Evolutionary conservation across 2,329 filamentous ascomycete species (phyloP).

Genomic region (Aureobasidium sp.): DNA sequence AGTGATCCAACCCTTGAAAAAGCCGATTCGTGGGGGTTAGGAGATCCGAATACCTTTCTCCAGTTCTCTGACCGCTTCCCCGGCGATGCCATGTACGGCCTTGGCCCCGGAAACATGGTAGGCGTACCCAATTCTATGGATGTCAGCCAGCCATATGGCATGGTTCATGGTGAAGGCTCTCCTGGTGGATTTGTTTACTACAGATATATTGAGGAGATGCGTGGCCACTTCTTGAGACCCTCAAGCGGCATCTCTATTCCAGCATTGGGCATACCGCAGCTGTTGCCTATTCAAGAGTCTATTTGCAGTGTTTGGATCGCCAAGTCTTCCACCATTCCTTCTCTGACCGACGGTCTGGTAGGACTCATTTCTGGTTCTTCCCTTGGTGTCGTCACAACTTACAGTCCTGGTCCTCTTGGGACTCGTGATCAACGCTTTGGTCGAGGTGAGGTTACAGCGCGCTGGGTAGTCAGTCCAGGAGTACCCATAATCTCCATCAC

Average conservation of each 20-base stretch:
- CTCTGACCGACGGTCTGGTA: constrained; percentile 66
- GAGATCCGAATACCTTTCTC: constrained; percentile 65
- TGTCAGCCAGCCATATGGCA: constrained; percentile 75
- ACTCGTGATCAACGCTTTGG: constrained; percentile 54
- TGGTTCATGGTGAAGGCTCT: constrained; percentile 78
- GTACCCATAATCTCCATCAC: constrained; percentile 81
- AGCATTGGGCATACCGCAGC: constrained; percentile 66
- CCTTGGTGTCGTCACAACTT: constrained; percentile 73
- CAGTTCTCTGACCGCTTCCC: constrained; percentile 74
- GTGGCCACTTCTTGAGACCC: constrained; percentile 65
- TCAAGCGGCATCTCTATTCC: constrained; percentile 56
- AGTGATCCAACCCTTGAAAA: constrained; percentile 74
- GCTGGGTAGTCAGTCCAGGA: constrained; percentile 85
- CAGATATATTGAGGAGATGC: constrained; percentile 64
- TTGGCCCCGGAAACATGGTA: constrained; percentile 68
- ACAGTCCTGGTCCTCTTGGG: constrained; percentile 51
- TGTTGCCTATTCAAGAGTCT: constrained; percentile 63
- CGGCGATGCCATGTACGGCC: constrained; percentile 66
- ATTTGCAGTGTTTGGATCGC: constrained; percentile 83
- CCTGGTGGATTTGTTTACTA: constrained; percentile 78
- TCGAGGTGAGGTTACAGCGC: constrained; percentile 73
- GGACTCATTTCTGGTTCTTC: constrained; percentile 81
- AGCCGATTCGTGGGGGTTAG: constrained; percentile 73
- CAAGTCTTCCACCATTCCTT: constrained; percentile 66
- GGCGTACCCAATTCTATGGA: constrained; percentile 84